Evolutionary conservation across 202 grass and related monocot genomes (phyloP).

Genomic region (Zizania palustris): DNA sequence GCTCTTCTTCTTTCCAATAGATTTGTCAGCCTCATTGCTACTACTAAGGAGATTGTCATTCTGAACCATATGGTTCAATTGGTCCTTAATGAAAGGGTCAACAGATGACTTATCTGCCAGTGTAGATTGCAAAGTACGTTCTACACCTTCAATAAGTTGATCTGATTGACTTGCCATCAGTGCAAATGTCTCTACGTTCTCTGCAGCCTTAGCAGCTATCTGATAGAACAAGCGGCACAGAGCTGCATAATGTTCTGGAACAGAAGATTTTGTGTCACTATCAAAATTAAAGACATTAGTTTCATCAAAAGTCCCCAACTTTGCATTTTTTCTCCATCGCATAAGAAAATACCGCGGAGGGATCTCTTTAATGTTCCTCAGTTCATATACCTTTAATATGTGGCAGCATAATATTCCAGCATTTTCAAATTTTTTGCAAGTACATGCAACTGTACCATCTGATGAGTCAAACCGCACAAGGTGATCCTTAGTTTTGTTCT

Average conservation of each 20-base stretch:
- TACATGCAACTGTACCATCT: slow-evolving; percentile 72
- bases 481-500: slow-evolving; percentile 72
- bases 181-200: slow-evolving; percentile 65
- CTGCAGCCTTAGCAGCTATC: slow-evolving; percentile 82
- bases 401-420: slow-evolving; percentile 84
- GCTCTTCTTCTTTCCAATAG: slow-evolving; percentile 61
- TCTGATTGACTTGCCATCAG: slow-evolving; percentile 69
- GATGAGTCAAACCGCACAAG: slow-evolving; percentile 75
- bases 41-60: slow-evolving; percentile 51
- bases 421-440: slow-evolving; percentile 80
- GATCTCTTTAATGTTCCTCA: slow-evolving; percentile 79
- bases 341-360: slow-evolving; percentile 64
- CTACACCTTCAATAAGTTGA: slow-evolving; percentile 70
- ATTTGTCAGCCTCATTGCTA: slow-evolving; percentile 51
- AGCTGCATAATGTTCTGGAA: slow-evolving; percentile 59
- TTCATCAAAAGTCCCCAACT: slow-evolving; percentile 45
- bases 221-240: slow-evolving; percentile 75
- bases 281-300: slow-evolving; percentile 49
- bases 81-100: slow-evolving; percentile 48
- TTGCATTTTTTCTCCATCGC: slow-evolving; percentile 90
- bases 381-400: slow-evolving; percentile 84
- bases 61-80: slow-evolving; percentile 49
- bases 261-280: slow-evolving; percentile 44
- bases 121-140: slow-evolving; percentile 56
- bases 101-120: slow-evolving; percentile 55